A percentile compares a stretch with the other conserved stretches of the same genome.
Conservation (phyloP, 164 flowering plant species). For the Nymphaea colorata region DNA sequence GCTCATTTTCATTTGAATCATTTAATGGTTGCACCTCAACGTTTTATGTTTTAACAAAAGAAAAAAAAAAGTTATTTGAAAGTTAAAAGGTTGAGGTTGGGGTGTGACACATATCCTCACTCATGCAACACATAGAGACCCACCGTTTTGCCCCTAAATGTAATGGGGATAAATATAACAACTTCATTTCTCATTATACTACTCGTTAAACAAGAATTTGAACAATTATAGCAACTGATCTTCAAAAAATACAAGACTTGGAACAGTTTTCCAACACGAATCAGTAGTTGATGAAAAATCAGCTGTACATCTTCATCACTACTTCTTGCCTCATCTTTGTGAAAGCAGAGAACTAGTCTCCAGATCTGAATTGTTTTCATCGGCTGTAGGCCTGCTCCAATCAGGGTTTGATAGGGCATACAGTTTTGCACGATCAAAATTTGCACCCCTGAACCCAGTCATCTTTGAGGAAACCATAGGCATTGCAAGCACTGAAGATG, state of each 20-base stretch:
- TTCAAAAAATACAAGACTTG: not conserved
- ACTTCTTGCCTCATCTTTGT: not conserved
- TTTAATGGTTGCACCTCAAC: too few relatives aligned
- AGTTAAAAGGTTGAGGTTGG: too few relatives aligned
- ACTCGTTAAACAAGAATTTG: not conserved
- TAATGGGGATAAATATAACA: too few relatives aligned
- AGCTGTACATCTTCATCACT: not conserved
- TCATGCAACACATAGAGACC: too few relatives aligned
- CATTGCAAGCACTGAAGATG: slow-evolving; percentile 89
- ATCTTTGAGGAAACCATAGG: slow-evolving; percentile 96
- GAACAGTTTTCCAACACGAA: not conserved
- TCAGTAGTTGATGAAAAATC: not conserved
- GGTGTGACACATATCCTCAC: too few relatives aligned
- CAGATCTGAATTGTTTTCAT: slow-evolving; percentile 29
- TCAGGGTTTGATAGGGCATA: slow-evolving; percentile 34
- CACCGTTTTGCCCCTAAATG: too few relatives aligned
- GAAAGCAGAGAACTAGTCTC: slow-evolving; percentile 28
- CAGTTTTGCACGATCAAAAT: slow-evolving; percentile 39
- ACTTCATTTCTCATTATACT: not conserved
- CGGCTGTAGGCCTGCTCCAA: slow-evolving; percentile 54
- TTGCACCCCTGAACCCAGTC: slow-evolving; percentile 65
- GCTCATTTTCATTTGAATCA: too few relatives aligned
- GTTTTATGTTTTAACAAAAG: too few relatives aligned
- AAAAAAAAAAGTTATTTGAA: too few relatives aligned
- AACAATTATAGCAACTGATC: not conserved